Conservation (phyloP, 1,284 basidiomycete species). For the Leccinum insolens region DNA sequence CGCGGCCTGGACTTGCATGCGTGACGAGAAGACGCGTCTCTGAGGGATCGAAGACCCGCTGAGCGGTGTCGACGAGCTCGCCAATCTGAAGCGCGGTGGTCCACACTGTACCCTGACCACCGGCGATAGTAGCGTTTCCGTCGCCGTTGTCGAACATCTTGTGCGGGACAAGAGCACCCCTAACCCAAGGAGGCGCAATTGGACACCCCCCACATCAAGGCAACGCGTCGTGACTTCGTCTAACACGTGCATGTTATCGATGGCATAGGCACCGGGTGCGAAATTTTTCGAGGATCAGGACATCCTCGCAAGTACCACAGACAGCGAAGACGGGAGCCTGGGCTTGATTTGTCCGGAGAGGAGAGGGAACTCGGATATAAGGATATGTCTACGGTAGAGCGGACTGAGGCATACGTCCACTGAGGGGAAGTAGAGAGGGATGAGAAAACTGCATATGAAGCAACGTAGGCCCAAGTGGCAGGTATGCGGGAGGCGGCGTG, state of each 20-base stretch:
- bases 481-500: slow-evolving; percentile 69
- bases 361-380: too few species aligned
- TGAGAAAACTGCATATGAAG: slow-evolving; percentile 69
- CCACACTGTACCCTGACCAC: slow-evolving; percentile 99
- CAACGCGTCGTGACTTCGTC: too few species aligned
- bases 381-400: too few species aligned
- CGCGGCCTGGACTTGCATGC: slow-evolving; percentile 91
- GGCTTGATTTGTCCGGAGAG: too few species aligned
- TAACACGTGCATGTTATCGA: too few species aligned
- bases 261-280: too few species aligned
- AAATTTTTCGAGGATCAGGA: too few species aligned
- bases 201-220: too few species aligned
- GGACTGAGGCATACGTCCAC: slow-evolving; percentile 33
- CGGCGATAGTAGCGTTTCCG: slow-evolving; percentile 93
- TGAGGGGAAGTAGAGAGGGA: slow-evolving; percentile 56
- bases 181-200: too few species aligned
- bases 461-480: slow-evolving; percentile 67
- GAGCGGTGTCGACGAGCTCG: slow-evolving; percentile 96
- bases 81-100: slow-evolving; percentile 97
- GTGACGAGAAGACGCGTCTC: slow-evolving; percentile 95
- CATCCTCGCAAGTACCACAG: too few species aligned
- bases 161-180: too few species aligned
- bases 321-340: too few species aligned
- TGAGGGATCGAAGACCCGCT: slow-evolving; percentile 89
- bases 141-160: slow-evolving; percentile 60